These are phyloP conservation scores for Piloderma croceum DNA, from an alignment of 768 basidiomycete genomes.

Conservation along the genomic window DNA sequence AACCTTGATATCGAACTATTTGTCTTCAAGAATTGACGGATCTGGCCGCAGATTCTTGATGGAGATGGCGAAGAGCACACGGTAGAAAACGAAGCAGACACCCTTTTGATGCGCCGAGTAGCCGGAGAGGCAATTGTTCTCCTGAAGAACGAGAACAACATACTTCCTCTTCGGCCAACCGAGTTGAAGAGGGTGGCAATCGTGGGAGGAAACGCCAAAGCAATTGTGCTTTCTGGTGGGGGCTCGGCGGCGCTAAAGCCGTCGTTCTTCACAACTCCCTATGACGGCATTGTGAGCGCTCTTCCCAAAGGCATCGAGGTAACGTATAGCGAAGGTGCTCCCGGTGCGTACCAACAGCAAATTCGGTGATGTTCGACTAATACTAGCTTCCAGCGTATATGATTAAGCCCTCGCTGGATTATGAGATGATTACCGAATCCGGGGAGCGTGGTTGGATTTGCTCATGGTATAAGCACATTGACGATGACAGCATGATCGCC, in stretches of 20 bases:
- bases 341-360: constrained; percentile 36
- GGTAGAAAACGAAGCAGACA: constrained; percentile 56
- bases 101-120: constrained; percentile 56
- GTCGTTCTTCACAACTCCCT: constrained; percentile 72
- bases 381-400: constrained; percentile 43
- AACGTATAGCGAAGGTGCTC: constrained; percentile 63
- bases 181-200: constrained; percentile 66
- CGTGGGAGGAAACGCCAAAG: constrained; percentile 69
- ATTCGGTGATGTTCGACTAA: neutral
- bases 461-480: constrained; percentile 53
- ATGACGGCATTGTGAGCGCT: constrained; percentile 64
- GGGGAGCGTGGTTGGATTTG: constrained; percentile 67
- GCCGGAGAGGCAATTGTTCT: constrained; percentile 70
- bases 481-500: constrained; percentile 50
- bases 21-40: neutral
- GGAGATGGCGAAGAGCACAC: constrained; percentile 66
- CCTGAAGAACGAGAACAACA: constrained; percentile 56
- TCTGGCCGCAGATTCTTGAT: constrained; percentile 48
- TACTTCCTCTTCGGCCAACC: constrained; percentile 48
- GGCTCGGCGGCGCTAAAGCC: constrained; percentile 71
- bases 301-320: constrained; percentile 49
- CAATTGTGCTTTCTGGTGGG: constrained; percentile 57
- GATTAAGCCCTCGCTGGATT: constrained; percentile 63
- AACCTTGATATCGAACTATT: neutral
- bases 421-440: constrained; percentile 51